Conservation (phyloP, 2,329 filamentous ascomycete species). For the Colletotrichum sp. region DNA sequence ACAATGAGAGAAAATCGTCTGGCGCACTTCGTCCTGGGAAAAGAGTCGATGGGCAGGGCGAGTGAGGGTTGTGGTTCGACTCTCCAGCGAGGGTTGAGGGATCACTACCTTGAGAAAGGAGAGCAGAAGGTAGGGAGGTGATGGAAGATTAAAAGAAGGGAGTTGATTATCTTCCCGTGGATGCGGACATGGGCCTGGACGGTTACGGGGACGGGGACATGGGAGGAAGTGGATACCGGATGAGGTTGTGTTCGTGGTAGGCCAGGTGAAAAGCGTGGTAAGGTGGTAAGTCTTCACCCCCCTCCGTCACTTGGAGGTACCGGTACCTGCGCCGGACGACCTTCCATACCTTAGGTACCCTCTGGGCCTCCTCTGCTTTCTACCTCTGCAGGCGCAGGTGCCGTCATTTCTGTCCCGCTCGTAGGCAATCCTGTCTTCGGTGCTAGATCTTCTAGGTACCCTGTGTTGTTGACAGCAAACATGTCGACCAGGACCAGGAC, state of each 20-base stretch:
- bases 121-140: not conserved
- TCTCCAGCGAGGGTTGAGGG: slow-evolving; percentile 3
- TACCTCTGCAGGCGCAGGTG: not conserved
- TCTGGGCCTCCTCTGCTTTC: not conserved
- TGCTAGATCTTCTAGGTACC: not conserved
- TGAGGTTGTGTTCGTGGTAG: slow-evolving; percentile 3
- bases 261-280: not conserved
- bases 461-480: not conserved
- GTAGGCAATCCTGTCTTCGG: not conserved
- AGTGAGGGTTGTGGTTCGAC: not conserved
- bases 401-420: not conserved
- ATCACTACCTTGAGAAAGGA: not conserved
- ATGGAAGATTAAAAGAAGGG: slow-evolving; percentile 15
- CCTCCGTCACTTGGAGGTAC: not conserved
- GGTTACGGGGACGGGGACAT: not conserved
- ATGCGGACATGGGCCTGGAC: slow-evolving; percentile 1
- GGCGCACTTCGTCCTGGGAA: not conserved
- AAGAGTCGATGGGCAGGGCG: not conserved
- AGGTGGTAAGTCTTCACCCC: not conserved
- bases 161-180: slow-evolving; percentile 1
- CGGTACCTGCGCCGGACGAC: not conserved
- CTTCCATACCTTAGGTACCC: not conserved
- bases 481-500: not conserved
- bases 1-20: not conserved
- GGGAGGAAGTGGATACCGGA: slow-evolving; percentile 12